Conservation (phyloP, 768 basidiomycete genomes). For the Kwoniella europaea region DNA sequence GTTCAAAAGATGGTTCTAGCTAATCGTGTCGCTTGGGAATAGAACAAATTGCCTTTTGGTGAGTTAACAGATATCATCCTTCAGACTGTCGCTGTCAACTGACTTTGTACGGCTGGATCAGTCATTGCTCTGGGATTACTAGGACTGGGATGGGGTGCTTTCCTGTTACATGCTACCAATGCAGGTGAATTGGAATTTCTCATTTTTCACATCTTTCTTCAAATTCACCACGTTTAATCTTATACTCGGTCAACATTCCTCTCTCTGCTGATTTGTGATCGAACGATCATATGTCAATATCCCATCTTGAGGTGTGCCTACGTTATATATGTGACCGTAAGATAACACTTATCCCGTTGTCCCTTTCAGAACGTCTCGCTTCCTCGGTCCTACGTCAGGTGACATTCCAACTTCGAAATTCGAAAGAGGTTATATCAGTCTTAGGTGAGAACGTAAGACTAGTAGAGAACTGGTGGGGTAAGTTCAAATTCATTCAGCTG, state of each 20-base stretch:
- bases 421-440: conserved; percentile 39
- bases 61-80: not conserved
- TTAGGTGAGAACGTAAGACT: conserved; percentile 49
- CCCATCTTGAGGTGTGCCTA: no score
- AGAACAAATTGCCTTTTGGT: conserved; percentile 41
- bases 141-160: conserved; percentile 44
- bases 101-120: conserved; percentile 6
- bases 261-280: no score
- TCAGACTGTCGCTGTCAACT: conserved; percentile 6
- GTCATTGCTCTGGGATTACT: conserved; percentile 34
- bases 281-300: no score
- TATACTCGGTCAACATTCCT: no score
- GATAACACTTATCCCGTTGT: not conserved
- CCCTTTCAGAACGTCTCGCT: conserved; percentile 50
- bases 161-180: conserved; percentile 48
- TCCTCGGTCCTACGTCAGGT: conserved; percentile 54
- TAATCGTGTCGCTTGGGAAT: not conserved
- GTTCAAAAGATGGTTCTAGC: not conserved
- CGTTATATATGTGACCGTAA: not conserved
- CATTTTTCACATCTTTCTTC: no score
- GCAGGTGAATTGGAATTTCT: conserved; percentile 20
- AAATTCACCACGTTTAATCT: no score
- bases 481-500: conserved; percentile 19
- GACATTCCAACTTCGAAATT: conserved; percentile 54
- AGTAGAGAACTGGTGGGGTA: conserved; percentile 52